Evolutionary conservation across 116 monocot genomes (phyloP).

Genomic region (Cymodocea nodosa): DNA sequence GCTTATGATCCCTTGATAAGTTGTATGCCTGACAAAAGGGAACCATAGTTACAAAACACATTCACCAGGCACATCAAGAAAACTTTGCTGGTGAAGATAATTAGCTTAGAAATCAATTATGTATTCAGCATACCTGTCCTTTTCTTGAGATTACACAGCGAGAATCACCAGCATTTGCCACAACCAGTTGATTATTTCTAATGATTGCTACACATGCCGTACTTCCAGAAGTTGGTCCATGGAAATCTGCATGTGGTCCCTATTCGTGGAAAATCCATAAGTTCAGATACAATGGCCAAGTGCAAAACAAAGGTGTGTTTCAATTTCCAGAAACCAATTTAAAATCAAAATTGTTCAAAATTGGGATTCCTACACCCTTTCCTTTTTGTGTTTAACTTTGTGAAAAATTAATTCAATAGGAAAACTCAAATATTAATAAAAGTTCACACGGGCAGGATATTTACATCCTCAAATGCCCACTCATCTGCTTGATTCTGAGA

Average conservation of each 20-base stretch:
- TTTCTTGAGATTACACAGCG: slow-evolving; percentile 96
- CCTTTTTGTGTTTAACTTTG: no score
- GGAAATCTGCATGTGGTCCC: slow-evolving; percentile 95
- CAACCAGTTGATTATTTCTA: slow-evolving; percentile 71
- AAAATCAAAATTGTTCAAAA: no score
- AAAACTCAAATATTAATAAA: no score
- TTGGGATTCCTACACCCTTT: no score
- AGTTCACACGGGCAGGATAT: neutral
- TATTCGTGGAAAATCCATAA: slow-evolving; percentile 7
- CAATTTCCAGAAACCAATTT: no score
- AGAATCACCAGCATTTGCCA: slow-evolving; percentile 99
- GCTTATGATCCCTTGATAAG: slow-evolving; percentile 94
- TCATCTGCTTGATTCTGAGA: slow-evolving; percentile 47
- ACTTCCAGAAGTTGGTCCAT: slow-evolving; percentile 81
- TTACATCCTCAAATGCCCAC: slow-evolving; percentile 91
- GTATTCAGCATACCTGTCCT: slow-evolving; percentile 51
- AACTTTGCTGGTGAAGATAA: neutral
- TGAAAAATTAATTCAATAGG: no score
- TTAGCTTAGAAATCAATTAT: neutral
- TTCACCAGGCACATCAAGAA: no score
- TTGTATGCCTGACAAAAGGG: slow-evolving; percentile 53
- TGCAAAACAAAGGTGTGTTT: neutral
- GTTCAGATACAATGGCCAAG: neutral
- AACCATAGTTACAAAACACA: neutral
- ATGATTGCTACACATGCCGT: slow-evolving; percentile 98